Percentiles rank a stretch among this genome's conserved stretches.
These are phyloP conservation scores for Xerocomus spinulosus DNA, from an alignment of 768 basidiomycete species.

Conservation along the genomic window DNA sequence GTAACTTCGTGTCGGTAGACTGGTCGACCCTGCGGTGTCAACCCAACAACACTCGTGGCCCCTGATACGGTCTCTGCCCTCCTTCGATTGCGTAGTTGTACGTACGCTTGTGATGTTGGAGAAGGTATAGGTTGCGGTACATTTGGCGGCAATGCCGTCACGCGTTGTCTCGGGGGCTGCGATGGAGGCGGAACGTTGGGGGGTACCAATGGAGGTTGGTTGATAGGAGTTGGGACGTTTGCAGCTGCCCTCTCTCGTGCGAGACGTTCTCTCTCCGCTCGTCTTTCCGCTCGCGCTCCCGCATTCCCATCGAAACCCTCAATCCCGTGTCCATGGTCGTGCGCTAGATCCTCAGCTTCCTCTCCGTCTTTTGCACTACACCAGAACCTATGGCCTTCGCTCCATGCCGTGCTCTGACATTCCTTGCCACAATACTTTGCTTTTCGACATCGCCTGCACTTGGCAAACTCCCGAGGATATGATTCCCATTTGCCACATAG, in stretches of 20 bases:
- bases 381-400: slow-evolving; percentile 95
- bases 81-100: slow-evolving; percentile 26
- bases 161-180: slow-evolving; percentile 25
- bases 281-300: slow-evolving; percentile 29
- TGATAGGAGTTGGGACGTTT: slow-evolving; percentile 11
- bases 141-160: slow-evolving; percentile 27
- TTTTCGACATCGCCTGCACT: slow-evolving; percentile 92
- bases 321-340: slow-evolving; percentile 22
- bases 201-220: slow-evolving; percentile 10
- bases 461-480: slow-evolving; percentile 92
- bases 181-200: slow-evolving; percentile 15
- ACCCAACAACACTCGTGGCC: slow-evolving; percentile 22
- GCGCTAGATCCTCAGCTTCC: slow-evolving; percentile 33
- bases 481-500: slow-evolving; percentile 93
- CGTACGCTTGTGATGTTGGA: slow-evolving; percentile 14
- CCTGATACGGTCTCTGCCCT: slow-evolving; percentile 34
- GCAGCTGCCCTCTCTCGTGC: slow-evolving; percentile 23
- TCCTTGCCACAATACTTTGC: slow-evolving; percentile 99
- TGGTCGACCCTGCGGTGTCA: slow-evolving; percentile 26
- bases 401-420: slow-evolving; percentile 95
- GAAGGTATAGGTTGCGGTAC: slow-evolving; percentile 21
- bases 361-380: slow-evolving; percentile 65
- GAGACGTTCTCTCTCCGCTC: slow-evolving; percentile 35
- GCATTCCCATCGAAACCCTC: slow-evolving; percentile 14
- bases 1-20: slow-evolving; percentile 28